A percentile compares a stretch with the other conserved stretches of the same genome.
Conservation (phyloP, 352 stramenopile species). For the Phytophthora idaei region DNA sequence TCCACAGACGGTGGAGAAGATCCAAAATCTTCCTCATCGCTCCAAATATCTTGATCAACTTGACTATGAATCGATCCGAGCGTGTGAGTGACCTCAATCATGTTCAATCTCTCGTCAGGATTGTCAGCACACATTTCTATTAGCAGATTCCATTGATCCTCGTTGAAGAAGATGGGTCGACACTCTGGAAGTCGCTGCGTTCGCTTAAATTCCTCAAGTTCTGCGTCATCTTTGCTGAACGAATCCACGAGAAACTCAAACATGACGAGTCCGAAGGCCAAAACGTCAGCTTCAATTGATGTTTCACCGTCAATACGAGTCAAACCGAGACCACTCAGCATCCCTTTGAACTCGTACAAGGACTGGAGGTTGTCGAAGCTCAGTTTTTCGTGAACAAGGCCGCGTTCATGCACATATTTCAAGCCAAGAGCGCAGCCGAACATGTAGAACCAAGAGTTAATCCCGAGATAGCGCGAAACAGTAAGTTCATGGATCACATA, state of each 20-base stretch:
- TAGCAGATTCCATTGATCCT: slow-evolving; percentile 4
- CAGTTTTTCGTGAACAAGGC: not conserved
- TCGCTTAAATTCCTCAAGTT: slow-evolving; percentile 2
- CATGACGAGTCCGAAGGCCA: slow-evolving; percentile 1
- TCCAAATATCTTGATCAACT: not conserved
- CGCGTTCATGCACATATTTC: slow-evolving; percentile 16
- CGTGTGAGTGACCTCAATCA: slow-evolving; percentile 6
- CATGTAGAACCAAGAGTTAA: slow-evolving; percentile 2
- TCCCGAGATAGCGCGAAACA: not conserved
- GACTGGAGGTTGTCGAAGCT: slow-evolving; percentile 1
- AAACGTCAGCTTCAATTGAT: slow-evolving; percentile 7
- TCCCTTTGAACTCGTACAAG: slow-evolving; percentile 4
- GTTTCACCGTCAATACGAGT: not conserved
- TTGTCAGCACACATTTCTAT: slow-evolving; percentile 3
- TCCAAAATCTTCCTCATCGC: slow-evolving; percentile 2
- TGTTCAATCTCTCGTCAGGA: not conserved
- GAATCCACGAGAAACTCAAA: slow-evolving; percentile 7
- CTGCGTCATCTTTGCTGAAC: not conserved
- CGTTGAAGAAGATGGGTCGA: not conserved
- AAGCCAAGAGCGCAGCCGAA: slow-evolving; percentile 7
- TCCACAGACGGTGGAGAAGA: not conserved
- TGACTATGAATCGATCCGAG: not conserved
- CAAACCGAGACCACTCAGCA: slow-evolving; percentile 10
- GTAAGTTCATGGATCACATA: slow-evolving; percentile 8
- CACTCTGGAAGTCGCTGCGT: not conserved